Evolutionary conservation across 2,329 filamentous ascomycete genomes (phyloP).

Genomic region (Fusarium nisikadoi): DNA sequence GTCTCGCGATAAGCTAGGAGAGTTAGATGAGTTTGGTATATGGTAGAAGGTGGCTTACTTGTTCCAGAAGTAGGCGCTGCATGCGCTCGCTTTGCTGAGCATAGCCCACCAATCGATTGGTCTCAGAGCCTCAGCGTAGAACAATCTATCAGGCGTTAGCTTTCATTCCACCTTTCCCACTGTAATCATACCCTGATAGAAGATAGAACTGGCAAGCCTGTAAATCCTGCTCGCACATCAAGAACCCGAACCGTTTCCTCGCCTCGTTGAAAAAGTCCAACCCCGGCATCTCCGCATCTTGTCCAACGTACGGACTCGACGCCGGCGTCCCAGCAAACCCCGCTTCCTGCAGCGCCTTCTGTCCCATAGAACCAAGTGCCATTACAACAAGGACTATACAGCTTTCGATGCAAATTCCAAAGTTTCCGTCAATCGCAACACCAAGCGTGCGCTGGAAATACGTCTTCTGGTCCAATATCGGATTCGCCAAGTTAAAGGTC

Average conservation of each 20-base stretch:
- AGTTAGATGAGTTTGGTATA: accelerated
- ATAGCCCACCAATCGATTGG: slow-evolving; percentile 33
- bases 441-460: slow-evolving; percentile 31
- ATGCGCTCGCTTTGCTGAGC: slow-evolving; percentile 33
- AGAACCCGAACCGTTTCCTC: slow-evolving; percentile 27
- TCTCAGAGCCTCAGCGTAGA: slow-evolving; percentile 29
- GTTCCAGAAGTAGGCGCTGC: slow-evolving; percentile 34
- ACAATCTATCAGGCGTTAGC: slow-evolving; percentile 3
- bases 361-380: slow-evolving; percentile 11
- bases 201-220: slow-evolving; percentile 32
- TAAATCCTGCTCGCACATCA: slow-evolving; percentile 27
- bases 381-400: slow-evolving; percentile 28
- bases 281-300: slow-evolving; percentile 6
- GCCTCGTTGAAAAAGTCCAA: slow-evolving; percentile 32
- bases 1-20: neutral
- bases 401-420: slow-evolving; percentile 25
- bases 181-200: slow-evolving; percentile 6
- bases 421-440: slow-evolving; percentile 25
- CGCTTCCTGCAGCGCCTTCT: slow-evolving; percentile 15
- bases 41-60: accelerated
- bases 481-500: slow-evolving; percentile 18
- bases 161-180: accelerated
- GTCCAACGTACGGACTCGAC: neutral
- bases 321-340: neutral
- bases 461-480: slow-evolving; percentile 30